phyloP scores from a whole-genome alignment of 192 early-diverging fungal genomes.

The Dissophora ornata region DNA sequence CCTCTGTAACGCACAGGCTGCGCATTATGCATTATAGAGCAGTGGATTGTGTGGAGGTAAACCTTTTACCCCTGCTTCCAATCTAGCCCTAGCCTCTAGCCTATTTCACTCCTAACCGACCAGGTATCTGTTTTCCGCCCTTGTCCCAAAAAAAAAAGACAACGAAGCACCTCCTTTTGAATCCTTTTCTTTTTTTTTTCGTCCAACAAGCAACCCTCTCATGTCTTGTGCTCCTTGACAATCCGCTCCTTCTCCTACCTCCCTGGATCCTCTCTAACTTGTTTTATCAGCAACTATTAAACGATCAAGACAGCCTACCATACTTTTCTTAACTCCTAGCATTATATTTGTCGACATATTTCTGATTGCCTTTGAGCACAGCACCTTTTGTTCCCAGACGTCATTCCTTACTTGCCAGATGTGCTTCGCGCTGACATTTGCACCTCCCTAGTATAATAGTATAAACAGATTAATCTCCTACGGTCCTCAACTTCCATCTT shows the following conservation, averaged over 20 bases:
- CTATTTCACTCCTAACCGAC: background rate
- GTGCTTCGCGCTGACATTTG: conserved; percentile 5
- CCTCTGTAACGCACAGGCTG: no score
- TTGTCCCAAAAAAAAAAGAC: background rate
- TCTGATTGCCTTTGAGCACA: background rate
- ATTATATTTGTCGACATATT: no score
- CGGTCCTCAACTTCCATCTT: background rate
- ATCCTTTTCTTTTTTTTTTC: no score
- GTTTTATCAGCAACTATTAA: no score
- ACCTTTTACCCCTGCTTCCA: background rate
- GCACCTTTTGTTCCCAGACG: no score
- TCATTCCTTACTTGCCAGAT: no score
- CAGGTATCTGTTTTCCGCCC: background rate
- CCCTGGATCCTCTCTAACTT: conserved; percentile 12
- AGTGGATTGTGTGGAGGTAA: no score
- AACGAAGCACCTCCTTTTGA: background rate
- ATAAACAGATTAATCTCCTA: conserved; percentile 2
- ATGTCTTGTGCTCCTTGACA: background rate
- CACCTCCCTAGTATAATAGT: background rate
- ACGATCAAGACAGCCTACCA: no score
- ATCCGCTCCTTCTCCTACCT: conserved; percentile 10
- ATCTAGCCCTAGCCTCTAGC: conserved; percentile 1
- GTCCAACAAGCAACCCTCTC: background rate
- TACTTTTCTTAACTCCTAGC: no score
- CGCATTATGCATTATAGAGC: no score